Evolutionary conservation across 768 basidiomycete genomes (phyloP), one percentile per base, ranked within the genome.

Genomic region (Pisolithus orientalis): DNA sequence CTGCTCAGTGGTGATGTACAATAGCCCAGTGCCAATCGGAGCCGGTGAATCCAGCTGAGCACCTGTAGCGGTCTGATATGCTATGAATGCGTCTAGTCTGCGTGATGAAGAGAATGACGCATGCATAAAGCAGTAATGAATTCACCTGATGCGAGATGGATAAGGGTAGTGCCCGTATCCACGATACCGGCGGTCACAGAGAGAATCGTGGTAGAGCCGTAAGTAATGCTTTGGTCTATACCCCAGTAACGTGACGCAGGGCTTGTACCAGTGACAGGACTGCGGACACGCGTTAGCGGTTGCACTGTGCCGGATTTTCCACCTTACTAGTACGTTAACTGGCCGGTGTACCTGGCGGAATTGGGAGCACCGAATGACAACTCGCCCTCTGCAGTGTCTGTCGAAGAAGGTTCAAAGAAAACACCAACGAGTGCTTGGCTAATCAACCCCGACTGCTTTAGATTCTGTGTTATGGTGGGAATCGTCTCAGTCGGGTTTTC

Each of bases 201-300:
- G 50, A 83, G 65, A 47, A 83, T 80, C 21, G 68, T 67, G 6
- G 68, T 75, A 9, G 64, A 58, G 4, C 80, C 78, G 53, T 80
- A 82, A 14, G 68, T 70, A 54, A 83, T 70, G 52, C 72, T 71
- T 65, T 83, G 75, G 62, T 80, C 70, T 53, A 85, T 80, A 34
- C 83, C 83, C 83, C 82, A 84, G 72, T 73, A 83, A 24, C 65
- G 57, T 47, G 55, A 65, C 34, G 79, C 71, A 29, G 82, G 82
- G 25, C 51, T 59, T 6, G 75, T 77, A 24, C 47, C 56, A 5
- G 82, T 83, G 39, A 80, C 38, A 24, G 79, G 72, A n/a, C 34
- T 34, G 34, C 4, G 31, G 13, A 11, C 34, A 34, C 9, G 11
- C 34, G 34, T 34, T 13, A 34, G 34, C 34, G 11, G 34, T 13